These are phyloP conservation scores for Jackrogersella multiformis DNA, from an alignment of 495 filamentous ascomycete genomes.

Conservation along the genomic window DNA sequence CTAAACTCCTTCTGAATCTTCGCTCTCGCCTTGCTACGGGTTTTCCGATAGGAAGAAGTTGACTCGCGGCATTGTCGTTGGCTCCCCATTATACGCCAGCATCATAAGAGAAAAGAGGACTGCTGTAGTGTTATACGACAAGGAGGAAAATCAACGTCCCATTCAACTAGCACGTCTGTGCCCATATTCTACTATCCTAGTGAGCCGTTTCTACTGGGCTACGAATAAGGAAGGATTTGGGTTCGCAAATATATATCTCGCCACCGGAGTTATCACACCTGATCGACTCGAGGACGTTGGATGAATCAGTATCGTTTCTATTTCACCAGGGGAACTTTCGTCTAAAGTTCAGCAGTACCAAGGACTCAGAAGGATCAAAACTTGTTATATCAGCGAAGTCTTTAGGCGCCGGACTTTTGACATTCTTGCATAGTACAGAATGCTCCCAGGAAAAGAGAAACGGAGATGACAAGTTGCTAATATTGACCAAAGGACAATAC, in stretches of 20 bases:
- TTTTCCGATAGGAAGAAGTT: slow-evolving; percentile 1
- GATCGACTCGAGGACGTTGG: not conserved
- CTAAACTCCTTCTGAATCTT: slow-evolving; percentile 3
- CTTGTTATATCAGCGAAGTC: not conserved
- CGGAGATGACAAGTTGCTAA: not conserved
- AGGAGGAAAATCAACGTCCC: not conserved
- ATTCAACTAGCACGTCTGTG: not conserved
- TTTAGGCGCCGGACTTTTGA: not conserved
- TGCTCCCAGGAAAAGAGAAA: slow-evolving; percentile 9
- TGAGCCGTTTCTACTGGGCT: not conserved
- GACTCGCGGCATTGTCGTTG: not conserved
- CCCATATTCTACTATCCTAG: not conserved
- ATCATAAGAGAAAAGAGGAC: not conserved
- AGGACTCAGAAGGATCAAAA: not conserved
- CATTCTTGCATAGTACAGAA: not conserved
- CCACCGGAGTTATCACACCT: not conserved
- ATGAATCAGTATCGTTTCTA: not conserved
- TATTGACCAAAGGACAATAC: not conserved
- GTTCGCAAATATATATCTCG: not conserved
- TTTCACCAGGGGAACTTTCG: not conserved
- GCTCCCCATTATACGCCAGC: not conserved
- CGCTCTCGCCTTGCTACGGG: not conserved
- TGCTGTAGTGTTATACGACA: not conserved
- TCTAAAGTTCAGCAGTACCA: not conserved
- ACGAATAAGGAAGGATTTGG: not conserved